Conservation (phyloP, 495 filamentous ascomycete genomes). For the Clohesyomyces aquaticus region DNA sequence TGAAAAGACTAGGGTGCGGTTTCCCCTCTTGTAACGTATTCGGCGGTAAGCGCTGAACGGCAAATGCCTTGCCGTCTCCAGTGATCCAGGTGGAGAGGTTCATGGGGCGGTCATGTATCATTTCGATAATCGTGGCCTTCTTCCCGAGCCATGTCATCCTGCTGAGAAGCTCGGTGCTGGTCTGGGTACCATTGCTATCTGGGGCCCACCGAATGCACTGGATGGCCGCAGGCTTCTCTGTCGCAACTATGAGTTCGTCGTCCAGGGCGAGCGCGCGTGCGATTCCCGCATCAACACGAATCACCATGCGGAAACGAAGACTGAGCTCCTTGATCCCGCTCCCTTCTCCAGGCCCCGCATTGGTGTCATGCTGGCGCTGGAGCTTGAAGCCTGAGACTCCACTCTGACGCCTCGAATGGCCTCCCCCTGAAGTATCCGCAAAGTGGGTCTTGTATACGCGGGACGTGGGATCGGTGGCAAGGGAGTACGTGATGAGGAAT, state of each 20-base stretch:
- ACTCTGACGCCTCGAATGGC: conserved; percentile 72
- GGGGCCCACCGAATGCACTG: conserved; percentile 96
- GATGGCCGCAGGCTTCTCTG: conserved; percentile 86
- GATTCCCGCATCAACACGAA: conserved; percentile 97
- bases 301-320: conserved; percentile 93
- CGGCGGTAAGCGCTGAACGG: conserved; percentile 71
- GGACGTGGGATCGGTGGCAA: conserved; percentile 80
- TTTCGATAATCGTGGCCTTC: conserved; percentile 73
- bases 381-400: conserved; percentile 56
- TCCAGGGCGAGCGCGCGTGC: conserved; percentile 84
- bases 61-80: conserved; percentile 86
- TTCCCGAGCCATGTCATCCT: conserved; percentile 83
- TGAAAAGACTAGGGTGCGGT: conserved; percentile 69
- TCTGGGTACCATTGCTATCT: conserved; percentile 79
- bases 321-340: conserved; percentile 82
- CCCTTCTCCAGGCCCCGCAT: conserved; percentile 68
- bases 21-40: conserved; percentile 32
- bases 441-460: conserved; percentile 84
- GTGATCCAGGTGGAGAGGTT: conserved; percentile 94
- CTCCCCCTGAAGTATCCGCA: conserved; percentile 64
- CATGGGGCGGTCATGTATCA: conserved; percentile 98
- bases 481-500: conserved; percentile 90
- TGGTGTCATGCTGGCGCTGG: conserved; percentile 53
- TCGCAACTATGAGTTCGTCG: conserved; percentile 91
- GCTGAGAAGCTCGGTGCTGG: conserved; percentile 85